phyloP scores from a whole-genome alignment of 306 rosid species.

The Clitoria ternatea region DNA sequence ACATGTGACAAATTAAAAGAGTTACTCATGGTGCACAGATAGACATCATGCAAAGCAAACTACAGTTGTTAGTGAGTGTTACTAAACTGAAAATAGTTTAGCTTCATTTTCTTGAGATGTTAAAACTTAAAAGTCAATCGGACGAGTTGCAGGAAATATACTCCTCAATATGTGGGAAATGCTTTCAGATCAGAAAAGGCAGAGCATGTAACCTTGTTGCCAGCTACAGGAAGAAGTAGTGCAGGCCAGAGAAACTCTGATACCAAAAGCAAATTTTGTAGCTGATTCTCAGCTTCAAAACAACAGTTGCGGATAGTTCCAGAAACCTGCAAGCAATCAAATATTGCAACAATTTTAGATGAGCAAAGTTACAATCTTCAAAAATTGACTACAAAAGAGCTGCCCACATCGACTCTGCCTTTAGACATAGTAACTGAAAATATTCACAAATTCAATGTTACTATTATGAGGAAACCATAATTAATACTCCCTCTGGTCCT shows the following conservation, averaged over 20 bases:
- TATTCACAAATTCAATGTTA: neutral
- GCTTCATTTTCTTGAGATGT: neutral
- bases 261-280: constrained; percentile 77
- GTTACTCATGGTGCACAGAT: neutral
- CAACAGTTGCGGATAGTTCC: constrained; percentile 95
- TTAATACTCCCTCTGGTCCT: too few species aligned
- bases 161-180: constrained; percentile 23
- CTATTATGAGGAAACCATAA: constrained; percentile 15
- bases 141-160: neutral
- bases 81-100: neutral
- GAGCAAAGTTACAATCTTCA: neutral
- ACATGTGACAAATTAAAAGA: neutral
- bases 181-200: constrained; percentile 21
- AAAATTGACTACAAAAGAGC: neutral
- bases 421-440: neutral
- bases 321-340: constrained; percentile 54
- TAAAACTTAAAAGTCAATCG: neutral
- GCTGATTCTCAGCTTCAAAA: constrained; percentile 82
- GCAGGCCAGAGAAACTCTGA: constrained; percentile 99
- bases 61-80: neutral
- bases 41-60: constrained; percentile 10
- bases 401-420: neutral
- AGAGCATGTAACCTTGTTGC: constrained; percentile 64
- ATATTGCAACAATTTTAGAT: constrained; percentile 9
- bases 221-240: constrained; percentile 90